Evolutionary conservation across 192 early-diverging fungal species (phyloP).

Genomic region (Chytriomyces sp.): DNA sequence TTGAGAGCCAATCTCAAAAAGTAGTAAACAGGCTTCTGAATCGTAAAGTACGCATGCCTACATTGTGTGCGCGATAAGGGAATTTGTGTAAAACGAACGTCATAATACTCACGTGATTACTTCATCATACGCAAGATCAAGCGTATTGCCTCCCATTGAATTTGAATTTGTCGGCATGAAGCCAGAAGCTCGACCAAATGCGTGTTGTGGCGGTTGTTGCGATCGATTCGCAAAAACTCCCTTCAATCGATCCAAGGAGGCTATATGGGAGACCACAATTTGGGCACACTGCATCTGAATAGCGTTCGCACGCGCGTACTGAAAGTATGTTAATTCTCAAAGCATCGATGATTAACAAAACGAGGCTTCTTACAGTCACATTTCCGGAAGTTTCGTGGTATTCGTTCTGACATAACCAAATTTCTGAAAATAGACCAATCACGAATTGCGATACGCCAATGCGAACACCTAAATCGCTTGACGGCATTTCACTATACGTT

Average conservation of each 20-base stretch:
- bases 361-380: neutral
- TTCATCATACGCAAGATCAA: too few species aligned
- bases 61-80: neutral
- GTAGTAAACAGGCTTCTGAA: constrained; percentile 42
- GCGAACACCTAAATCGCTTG: neutral
- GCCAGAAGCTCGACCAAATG: neutral
- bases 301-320: neutral
- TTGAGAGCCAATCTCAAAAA: constrained; percentile 42
- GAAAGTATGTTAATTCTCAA: constrained; percentile 5
- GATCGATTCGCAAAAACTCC: neutral
- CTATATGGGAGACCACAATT: constrained; percentile 21
- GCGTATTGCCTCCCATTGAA: too few species aligned
- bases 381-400: constrained; percentile 12
- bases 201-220: neutral
- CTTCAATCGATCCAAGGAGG: constrained; percentile 9
- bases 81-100: neutral
- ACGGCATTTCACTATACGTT: neutral
- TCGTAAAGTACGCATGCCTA: constrained; percentile 31
- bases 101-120: too few species aligned
- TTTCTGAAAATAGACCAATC: constrained; percentile 37
- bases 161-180: neutral
- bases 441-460: constrained; percentile 42
- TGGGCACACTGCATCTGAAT: constrained; percentile 35
- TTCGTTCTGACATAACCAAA: constrained; percentile 52
- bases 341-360: neutral